Evolutionary conservation across 2,329 filamentous ascomycete genomes (phyloP).

Genomic region (Ceratocystis ficicola): DNA sequence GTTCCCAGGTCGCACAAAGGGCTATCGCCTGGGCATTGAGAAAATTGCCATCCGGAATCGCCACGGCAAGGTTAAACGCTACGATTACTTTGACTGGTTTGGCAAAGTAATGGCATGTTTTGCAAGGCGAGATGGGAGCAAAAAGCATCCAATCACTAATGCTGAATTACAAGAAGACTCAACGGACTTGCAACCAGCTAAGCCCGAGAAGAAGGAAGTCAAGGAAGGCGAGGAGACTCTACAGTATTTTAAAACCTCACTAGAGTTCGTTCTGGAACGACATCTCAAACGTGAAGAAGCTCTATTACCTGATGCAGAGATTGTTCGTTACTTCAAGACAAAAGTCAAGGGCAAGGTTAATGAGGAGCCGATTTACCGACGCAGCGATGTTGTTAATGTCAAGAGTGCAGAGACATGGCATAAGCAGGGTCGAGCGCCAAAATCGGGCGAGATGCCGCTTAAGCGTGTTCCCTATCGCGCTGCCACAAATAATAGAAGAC

Average conservation of each 20-base stretch:
- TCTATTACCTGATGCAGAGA: conserved; percentile 52
- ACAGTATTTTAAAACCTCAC: conserved; percentile 75
- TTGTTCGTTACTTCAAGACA: conserved; percentile 62
- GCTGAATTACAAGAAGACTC: conserved; percentile 69
- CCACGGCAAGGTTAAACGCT: conserved; percentile 62
- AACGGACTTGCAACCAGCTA: conserved; percentile 60
- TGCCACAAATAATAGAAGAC: conserved; percentile 73
- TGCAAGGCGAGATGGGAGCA: conserved; percentile 33
- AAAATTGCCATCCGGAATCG: conserved; percentile 70
- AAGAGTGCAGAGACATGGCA: conserved; percentile 96
- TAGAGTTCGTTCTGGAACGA: conserved; percentile 72
- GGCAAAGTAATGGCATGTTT: conserved; percentile 67
- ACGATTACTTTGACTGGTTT: conserved; percentile 83
- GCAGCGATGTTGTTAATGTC: conserved; percentile 69
- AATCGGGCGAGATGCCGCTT: conserved; percentile 57
- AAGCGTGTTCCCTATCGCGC: conserved; percentile 85
- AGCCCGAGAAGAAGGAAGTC: conserved; percentile 59
- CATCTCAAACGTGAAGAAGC: conserved; percentile 90
- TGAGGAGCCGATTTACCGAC: conserved; percentile 67
- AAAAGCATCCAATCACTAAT: conserved; percentile 46
- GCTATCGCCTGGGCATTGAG: conserved; percentile 62
- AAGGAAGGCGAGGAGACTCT: conserved; percentile 70
- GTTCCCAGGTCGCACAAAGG: conserved; percentile 82
- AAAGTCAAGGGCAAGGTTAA: conserved; percentile 62
- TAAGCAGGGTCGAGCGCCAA: conserved; percentile 76